Conservation (phyloP, 345 rosid species). For the Abelmoschus esculentus region DNA sequence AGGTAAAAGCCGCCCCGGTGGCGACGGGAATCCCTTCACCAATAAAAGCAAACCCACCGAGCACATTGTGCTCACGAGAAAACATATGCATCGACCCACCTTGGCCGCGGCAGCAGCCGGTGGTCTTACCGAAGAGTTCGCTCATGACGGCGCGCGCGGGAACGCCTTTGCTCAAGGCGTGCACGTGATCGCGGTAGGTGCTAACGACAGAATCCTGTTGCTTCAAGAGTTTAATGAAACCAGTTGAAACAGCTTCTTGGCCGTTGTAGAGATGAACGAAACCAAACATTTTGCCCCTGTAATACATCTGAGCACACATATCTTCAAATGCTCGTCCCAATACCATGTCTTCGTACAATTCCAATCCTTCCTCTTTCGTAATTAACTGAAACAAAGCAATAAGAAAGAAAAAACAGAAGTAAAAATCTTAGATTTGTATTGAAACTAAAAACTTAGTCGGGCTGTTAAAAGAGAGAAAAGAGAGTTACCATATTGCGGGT, state of each 20-base stretch:
- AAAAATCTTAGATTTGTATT: background rate
- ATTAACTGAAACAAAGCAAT: conserved; percentile 33
- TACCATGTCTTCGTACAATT: conserved; percentile 65
- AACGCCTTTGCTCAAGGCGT: conserved; percentile 76
- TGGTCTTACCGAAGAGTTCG: conserved; percentile 72
- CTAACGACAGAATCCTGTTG: conserved; percentile 55
- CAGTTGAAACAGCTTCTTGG: conserved; percentile 76
- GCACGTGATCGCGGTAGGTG: conserved; percentile 80
- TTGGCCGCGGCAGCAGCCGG: conserved; percentile 84
- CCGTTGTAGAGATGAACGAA: conserved; percentile 82
- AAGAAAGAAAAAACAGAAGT: background rate
- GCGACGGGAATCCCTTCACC: conserved; percentile 86
- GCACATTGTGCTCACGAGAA: conserved; percentile 72
- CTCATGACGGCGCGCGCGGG: conserved; percentile 81
- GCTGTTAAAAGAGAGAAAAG: background rate
- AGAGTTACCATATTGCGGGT: conserved; percentile 34
- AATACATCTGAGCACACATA: conserved; percentile 92
- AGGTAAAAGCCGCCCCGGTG: conserved; percentile 67
- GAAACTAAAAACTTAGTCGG: background rate
- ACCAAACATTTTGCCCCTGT: conserved; percentile 82
- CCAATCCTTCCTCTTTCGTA: conserved; percentile 70
- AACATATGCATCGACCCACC: conserved; percentile 92
- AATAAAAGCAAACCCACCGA: conserved; percentile 81
- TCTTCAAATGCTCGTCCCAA: conserved; percentile 77
- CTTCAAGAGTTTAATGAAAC: conserved; percentile 60